These are phyloP conservation scores for Pistacia atlantica DNA, from an alignment of 345 rosid genomes.

Conservation along the genomic window DNA sequence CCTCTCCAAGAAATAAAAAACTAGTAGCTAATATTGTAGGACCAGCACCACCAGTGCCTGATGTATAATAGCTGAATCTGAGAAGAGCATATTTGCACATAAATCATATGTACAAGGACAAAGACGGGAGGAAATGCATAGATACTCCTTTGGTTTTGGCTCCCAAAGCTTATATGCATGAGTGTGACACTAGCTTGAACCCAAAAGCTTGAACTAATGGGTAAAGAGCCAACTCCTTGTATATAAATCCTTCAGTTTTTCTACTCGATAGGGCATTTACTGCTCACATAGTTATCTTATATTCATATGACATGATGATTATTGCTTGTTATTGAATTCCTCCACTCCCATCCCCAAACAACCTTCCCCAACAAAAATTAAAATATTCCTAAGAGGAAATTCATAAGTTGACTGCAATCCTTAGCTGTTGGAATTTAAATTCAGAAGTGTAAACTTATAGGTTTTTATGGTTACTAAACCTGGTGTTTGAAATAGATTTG, in stretches of 20 bases:
- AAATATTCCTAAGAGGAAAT: neutral
- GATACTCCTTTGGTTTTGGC: neutral
- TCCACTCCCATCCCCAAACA: neutral
- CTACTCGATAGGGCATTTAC: neutral
- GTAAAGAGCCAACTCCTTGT: neutral
- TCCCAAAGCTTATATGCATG: neutral
- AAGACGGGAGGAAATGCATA: neutral
- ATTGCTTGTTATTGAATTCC: neutral
- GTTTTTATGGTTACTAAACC: neutral
- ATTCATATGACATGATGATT: neutral
- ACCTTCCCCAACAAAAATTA: neutral
- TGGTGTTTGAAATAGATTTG: neutral
- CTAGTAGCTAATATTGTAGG: conserved; percentile 93
- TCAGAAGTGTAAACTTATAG: neutral
- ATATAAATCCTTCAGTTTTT: neutral
- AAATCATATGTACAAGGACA: neutral
- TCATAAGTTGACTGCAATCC: neutral
- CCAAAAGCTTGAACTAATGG: neutral
- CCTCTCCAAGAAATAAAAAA: conserved; percentile 92
- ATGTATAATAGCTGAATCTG: conserved; percentile 94
- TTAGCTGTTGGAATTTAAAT: neutral
- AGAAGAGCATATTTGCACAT: conserved; percentile 22
- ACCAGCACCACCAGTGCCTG: conserved; percentile 97
- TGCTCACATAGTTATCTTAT: neutral
- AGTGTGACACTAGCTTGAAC: neutral